Evolutionary conservation across 768 basidiomycete genomes (phyloP).

Genomic region (Termitomyces sp.): DNA sequence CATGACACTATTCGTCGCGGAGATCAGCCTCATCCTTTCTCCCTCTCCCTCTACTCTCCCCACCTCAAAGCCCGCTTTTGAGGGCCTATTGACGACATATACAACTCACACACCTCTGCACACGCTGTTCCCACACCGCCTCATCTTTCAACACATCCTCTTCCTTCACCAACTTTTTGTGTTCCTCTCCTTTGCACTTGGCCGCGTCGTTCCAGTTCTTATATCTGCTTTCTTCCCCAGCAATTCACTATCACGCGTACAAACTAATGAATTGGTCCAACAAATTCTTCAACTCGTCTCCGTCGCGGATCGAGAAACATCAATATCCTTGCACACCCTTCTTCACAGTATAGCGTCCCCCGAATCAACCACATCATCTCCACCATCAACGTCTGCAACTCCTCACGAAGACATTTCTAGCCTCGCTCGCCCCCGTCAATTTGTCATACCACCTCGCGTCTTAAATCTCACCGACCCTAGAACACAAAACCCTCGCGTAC

Average conservation of each 20-base stretch:
- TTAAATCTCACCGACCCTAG: slow-evolving; percentile 8
- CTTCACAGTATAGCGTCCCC: slow-evolving; percentile 44
- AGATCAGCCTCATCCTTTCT: slow-evolving; percentile 60
- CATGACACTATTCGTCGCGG: slow-evolving; percentile 50
- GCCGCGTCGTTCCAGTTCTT: slow-evolving; percentile 63
- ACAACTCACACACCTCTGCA: slow-evolving; percentile 17
- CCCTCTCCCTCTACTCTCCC: slow-evolving; percentile 37
- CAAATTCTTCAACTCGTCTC: slow-evolving; percentile 25
- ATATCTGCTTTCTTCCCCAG: slow-evolving; percentile 54
- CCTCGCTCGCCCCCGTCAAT: slow-evolving; percentile 31
- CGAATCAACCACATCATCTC: slow-evolving; percentile 4
- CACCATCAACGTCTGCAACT: slow-evolving; percentile 12
- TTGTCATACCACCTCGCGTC: slow-evolving; percentile 12
- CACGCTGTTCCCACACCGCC: slow-evolving; percentile 54
- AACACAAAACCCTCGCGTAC: background rate
- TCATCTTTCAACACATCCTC: slow-evolving; percentile 70
- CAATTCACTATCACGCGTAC: slow-evolving; percentile 28
- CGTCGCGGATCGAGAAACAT: slow-evolving; percentile 56
- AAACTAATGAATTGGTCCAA: slow-evolving; percentile 38
- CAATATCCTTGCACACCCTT: slow-evolving; percentile 46
- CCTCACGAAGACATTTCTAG: slow-evolving; percentile 27
- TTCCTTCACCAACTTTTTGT: slow-evolving; percentile 77
- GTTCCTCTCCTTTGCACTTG: slow-evolving; percentile 67
- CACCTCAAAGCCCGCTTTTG: slow-evolving; percentile 8
- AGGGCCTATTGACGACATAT: slow-evolving; percentile 19